Evolutionary conservation across 2,329 filamentous ascomycete genomes (phyloP).

Genomic region (Fusarium chaquense): DNA sequence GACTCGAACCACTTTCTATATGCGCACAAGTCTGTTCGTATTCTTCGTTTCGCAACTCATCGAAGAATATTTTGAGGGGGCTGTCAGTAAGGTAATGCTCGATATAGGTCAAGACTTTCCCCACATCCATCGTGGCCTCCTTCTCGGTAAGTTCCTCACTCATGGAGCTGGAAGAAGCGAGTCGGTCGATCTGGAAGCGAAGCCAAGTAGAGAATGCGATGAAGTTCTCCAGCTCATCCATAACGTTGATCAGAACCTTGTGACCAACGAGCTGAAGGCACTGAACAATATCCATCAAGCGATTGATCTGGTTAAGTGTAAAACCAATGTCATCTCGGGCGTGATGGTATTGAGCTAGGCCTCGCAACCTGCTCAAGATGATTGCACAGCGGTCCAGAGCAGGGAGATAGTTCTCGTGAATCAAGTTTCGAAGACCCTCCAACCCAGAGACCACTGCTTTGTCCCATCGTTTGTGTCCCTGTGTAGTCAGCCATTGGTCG

Average conservation of each 20-base stretch:
- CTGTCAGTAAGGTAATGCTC: constrained; percentile 75
- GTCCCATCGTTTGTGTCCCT: constrained; percentile 97
- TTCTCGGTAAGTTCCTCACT: constrained; percentile 81
- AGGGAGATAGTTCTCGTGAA: constrained; percentile 90
- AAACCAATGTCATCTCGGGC: constrained; percentile 75
- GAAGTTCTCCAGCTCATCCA: constrained; percentile 84
- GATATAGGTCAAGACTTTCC: constrained; percentile 82
- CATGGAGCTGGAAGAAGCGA: constrained; percentile 71
- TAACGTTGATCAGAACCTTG: constrained; percentile 76
- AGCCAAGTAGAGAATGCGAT: constrained; percentile 85
- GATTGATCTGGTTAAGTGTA: constrained; percentile 70
- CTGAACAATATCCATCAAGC: constrained; percentile 76
- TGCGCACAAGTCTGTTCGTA: constrained; percentile 61
- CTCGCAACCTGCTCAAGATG: constrained; percentile 83
- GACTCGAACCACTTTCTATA: constrained; percentile 58
- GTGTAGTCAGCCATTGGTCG: constrained; percentile 36
- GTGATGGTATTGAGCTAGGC: constrained; percentile 84
- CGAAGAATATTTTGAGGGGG: constrained; percentile 72
- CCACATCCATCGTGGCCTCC: constrained; percentile 79
- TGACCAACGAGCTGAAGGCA: constrained; percentile 82
- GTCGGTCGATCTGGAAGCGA: constrained; percentile 82
- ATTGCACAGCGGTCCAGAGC: constrained; percentile 86
- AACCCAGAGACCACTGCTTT: constrained; percentile 84
- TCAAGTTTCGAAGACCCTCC: constrained; percentile 78
- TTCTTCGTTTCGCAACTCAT: constrained; percentile 62